phyloP scores from a whole-genome alignment of 2,329 filamentous ascomycete species.

The Rutstroemia sydowiana region DNA sequence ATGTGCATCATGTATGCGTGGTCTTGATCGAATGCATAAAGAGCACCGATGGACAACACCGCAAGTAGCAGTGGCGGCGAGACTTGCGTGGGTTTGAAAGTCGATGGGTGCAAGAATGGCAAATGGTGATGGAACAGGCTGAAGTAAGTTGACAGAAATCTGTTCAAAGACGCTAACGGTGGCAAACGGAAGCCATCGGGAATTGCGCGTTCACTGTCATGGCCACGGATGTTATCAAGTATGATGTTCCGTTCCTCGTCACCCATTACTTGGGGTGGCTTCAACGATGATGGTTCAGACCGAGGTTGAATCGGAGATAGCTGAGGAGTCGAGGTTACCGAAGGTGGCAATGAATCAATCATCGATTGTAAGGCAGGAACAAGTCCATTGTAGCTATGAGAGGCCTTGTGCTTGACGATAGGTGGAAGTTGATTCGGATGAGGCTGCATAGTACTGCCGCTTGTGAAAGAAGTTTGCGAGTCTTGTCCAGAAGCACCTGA shows the following conservation, averaged over 20 bases:
- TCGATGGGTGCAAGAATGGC: constrained; percentile 88
- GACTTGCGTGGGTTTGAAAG: constrained; percentile 73
- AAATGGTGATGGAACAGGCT: constrained; percentile 94
- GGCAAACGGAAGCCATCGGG: constrained; percentile 87
- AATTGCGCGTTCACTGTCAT: constrained; percentile 74
- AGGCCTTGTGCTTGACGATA: constrained; percentile 55
- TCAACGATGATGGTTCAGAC: constrained; percentile 46
- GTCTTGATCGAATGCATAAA: constrained; percentile 96
- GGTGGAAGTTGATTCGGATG: constrained; percentile 58
- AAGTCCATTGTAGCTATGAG: constrained; percentile 49
- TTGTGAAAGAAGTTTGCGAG: constrained; percentile 55
- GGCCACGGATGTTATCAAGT: constrained; percentile 74
- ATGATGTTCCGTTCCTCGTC: constrained; percentile 84
- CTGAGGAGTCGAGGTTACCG: constrained; percentile 62
- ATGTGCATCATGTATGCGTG: constrained; percentile 97
- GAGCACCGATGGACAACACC: constrained; percentile 86
- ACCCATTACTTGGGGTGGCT: constrained; percentile 70
- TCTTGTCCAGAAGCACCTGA: constrained; percentile 63
- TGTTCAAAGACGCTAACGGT: constrained; percentile 71
- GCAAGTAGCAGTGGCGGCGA: constrained; percentile 81
- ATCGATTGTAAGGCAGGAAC: constrained; percentile 64
- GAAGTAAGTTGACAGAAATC: constrained; percentile 93
- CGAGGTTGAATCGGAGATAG: constrained; percentile 63
- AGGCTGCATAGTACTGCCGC: constrained; percentile 48
- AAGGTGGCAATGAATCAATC: constrained; percentile 62